phyloP scores from a whole-genome alignment of 202 grass and related monocot species.

The Digitaria exilis region DNA sequence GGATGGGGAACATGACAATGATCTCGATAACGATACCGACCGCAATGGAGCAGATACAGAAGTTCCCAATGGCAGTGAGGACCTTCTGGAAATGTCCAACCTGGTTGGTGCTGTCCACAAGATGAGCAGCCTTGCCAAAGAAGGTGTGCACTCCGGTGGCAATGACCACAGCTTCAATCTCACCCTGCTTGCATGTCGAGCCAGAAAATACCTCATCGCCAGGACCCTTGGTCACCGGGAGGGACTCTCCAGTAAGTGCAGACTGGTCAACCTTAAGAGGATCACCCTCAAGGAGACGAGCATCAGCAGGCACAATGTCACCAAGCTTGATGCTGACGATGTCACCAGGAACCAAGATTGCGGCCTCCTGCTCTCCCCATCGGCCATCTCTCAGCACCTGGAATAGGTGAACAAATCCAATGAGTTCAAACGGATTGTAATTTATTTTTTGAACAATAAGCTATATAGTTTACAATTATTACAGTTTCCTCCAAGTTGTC shows the following conservation, averaged over 20 bases:
- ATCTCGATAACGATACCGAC: conserved; percentile 89
- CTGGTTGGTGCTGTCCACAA: conserved; percentile 98
- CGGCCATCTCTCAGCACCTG: conserved; percentile 88
- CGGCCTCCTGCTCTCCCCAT: conserved; percentile 92
- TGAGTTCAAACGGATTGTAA: neutral
- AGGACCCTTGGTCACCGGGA: conserved; percentile 73
- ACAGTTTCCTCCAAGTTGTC: neutral
- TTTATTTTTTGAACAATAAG: neutral
- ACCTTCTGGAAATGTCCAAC: conserved; percentile 97
- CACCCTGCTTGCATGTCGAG: conserved; percentile 93
- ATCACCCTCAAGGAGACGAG: conserved; percentile 94
- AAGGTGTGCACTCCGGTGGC: conserved; percentile 99
- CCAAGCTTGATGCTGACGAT: conserved; percentile 96
- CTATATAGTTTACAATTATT: neutral
- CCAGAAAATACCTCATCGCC: conserved; percentile 96
- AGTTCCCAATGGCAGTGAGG: conserved; percentile 95
- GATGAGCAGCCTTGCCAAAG: conserved; percentile 97
- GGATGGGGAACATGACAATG: conserved; percentile 98
- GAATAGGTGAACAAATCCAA: neutral
- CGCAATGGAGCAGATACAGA: conserved; percentile 95
- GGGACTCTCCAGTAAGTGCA: conserved; percentile 85
- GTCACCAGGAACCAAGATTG: conserved; percentile 91
- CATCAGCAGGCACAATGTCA: conserved; percentile 95
- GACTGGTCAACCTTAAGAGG: conserved; percentile 96
- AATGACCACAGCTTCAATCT: conserved; percentile 98